phyloP scores from a whole-genome alignment of 352 stramenopile genomes.

The Phytophthora citrophthora region DNA sequence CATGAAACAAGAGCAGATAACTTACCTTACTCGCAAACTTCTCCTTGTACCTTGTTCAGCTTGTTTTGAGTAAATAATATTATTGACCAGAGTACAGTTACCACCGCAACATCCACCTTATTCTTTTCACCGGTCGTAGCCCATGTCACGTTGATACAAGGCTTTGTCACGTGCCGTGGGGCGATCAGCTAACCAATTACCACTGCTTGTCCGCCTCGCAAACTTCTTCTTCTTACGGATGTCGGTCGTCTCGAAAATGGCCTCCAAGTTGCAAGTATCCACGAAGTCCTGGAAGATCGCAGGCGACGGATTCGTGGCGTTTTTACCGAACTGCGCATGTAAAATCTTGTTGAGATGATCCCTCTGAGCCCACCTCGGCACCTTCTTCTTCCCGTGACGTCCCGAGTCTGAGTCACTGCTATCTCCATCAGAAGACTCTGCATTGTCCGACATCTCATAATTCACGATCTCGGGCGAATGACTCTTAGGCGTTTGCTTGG shows the following conservation, averaged over 20 bases:
- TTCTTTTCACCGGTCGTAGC: constrained; percentile 58
- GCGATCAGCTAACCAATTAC: constrained; percentile 85
- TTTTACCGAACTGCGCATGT: constrained; percentile 73
- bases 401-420: constrained; percentile 55
- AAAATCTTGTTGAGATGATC: constrained; percentile 78
- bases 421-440: constrained; percentile 56
- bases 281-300: constrained; percentile 87
- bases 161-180: constrained; percentile 79
- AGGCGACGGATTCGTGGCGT: constrained; percentile 77
- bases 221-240: constrained; percentile 83
- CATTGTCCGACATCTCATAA: constrained; percentile 86
- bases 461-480: constrained; percentile 44
- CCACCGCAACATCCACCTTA: constrained; percentile 14
- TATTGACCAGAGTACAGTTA: constrained; percentile 34
- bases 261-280: constrained; percentile 83
- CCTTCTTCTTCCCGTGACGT: constrained; percentile 72
- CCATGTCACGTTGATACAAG: constrained; percentile 87
- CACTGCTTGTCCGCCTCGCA: constrained; percentile 77
- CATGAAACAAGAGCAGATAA: constrained; percentile 18
- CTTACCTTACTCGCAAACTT: constrained; percentile 1
- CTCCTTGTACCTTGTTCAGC: constrained; percentile 19
- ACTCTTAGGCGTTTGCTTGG: constrained; percentile 34
- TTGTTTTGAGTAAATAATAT: constrained; percentile 45
- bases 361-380: constrained; percentile 79
- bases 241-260: constrained; percentile 83